These are phyloP conservation scores for Laetiporus sulphureus DNA, from an alignment of 1,284 basidiomycete species.

Conservation along the genomic window DNA sequence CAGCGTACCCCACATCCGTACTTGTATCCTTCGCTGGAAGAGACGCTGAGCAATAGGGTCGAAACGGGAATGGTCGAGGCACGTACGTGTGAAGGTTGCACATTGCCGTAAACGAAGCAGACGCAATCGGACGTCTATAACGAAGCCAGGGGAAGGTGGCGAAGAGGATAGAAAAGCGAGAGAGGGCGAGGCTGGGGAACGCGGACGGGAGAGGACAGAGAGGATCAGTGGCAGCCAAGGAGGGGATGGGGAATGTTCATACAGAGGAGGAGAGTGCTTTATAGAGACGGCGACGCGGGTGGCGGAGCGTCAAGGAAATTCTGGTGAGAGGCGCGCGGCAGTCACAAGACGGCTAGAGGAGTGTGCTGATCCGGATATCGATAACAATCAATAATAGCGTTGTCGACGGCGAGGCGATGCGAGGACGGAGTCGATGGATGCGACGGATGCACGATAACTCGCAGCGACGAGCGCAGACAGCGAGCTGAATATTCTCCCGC, in stretches of 20 bases:
- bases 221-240: constrained; percentile 1
- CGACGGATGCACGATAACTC: constrained; percentile 11
- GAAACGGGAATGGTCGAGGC: constrained; percentile 9
- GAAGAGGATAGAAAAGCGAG: too few relatives aligned
- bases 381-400: constrained; percentile 21
- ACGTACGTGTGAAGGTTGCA: constrained; percentile 70
- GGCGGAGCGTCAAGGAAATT: constrained; percentile 17
- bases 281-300: constrained; percentile 16
- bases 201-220: constrained; percentile 1
- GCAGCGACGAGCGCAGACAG: neutral
- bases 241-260: constrained; percentile 8
- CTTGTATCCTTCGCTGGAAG: constrained; percentile 63
- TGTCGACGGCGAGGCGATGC: constrained; percentile 11
- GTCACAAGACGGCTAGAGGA: constrained; percentile 21
- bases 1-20: constrained; percentile 65
- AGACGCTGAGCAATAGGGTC: constrained; percentile 14
- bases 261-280: constrained; percentile 11
- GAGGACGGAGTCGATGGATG: constrained; percentile 15
- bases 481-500: neutral
- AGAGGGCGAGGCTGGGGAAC: neutral
- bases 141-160: neutral
- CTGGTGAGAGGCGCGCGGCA: constrained; percentile 11
- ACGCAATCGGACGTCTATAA: neutral
- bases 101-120: constrained; percentile 34
- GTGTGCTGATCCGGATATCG: constrained; percentile 24